A percentile compares a stretch with the other conserved stretches of the same genome.
phyloP scores from a whole-genome alignment of 2,329 filamentous ascomycete species.

The Orbilia blumenaviensis region DNA sequence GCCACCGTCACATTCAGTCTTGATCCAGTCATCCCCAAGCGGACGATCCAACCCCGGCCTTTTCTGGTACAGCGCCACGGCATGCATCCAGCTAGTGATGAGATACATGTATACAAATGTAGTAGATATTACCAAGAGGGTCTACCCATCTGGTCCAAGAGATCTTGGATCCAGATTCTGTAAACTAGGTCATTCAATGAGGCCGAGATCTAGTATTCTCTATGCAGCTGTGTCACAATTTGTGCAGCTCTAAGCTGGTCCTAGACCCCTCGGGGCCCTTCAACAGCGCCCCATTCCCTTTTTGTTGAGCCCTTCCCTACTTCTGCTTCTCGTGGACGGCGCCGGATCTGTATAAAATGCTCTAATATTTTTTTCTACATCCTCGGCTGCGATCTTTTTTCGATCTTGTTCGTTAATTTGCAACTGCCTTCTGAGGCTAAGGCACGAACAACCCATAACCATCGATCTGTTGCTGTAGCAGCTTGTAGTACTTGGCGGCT shows the following conservation, averaged over 20 bases:
- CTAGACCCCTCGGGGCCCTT: no score
- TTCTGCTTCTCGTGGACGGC: no score
- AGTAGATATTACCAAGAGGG: constrained; percentile 27
- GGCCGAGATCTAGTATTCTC: constrained; percentile 30
- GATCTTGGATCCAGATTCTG: constrained; percentile 32
- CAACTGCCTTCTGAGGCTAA: constrained; percentile 4
- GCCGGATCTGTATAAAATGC: no score
- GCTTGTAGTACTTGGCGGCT: constrained; percentile 27
- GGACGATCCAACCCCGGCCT: constrained; percentile 28
- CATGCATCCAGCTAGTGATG: constrained; percentile 35
- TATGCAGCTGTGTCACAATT: background rate
- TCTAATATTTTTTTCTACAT: no score
- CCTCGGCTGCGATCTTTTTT: background rate
- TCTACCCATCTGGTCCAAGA: constrained; percentile 17
- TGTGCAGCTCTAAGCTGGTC: no score
- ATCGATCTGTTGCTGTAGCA: constrained; percentile 20
- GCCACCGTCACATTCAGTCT: constrained; percentile 29
- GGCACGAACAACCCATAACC: constrained; percentile 9
- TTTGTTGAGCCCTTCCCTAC: no score
- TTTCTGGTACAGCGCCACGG: constrained; percentile 41
- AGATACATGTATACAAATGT: constrained; percentile 1
- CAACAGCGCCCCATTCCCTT: no score
- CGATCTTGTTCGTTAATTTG: constrained; percentile 8
- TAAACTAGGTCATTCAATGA: constrained; percentile 27
- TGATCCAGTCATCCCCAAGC: constrained; percentile 23